Conservation (phyloP, 495 filamentous ascomycete species). For the Xanthoparmelia taractica region DNA sequence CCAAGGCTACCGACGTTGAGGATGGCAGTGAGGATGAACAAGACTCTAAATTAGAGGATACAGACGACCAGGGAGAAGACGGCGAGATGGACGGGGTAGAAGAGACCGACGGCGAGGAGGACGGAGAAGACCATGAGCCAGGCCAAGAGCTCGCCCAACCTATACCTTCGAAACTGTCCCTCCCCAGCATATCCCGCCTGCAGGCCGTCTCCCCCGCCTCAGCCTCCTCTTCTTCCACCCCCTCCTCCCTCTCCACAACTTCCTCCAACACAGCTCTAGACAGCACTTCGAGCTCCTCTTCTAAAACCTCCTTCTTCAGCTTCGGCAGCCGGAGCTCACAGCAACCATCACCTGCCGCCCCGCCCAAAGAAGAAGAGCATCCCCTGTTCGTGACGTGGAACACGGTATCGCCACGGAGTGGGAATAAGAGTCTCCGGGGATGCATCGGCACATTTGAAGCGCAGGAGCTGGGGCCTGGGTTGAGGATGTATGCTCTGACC, state of each 20-base stretch:
- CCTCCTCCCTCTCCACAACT: conserved; percentile 32
- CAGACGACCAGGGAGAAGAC: conserved; percentile 12
- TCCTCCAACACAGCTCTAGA: conserved; percentile 38
- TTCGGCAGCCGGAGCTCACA: conserved; percentile 28
- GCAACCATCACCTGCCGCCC: conserved; percentile 26
- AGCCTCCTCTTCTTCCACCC: conserved; percentile 25
- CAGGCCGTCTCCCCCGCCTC: conserved; percentile 29
- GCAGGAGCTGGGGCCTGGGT: conserved; percentile 61
- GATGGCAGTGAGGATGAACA: conserved; percentile 19
- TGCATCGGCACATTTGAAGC: conserved; percentile 95
- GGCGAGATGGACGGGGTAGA: conserved; percentile 12
- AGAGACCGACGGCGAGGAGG: conserved; percentile 11
- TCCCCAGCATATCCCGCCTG: conserved; percentile 25
- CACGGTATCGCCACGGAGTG: conserved; percentile 50
- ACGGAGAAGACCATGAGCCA: conserved; percentile 20
- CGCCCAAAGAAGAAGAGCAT: conserved; percentile 29
- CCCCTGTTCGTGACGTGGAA: conserved; percentile 98
- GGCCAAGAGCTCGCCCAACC: conserved; percentile 17
- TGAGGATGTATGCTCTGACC: conserved; percentile 76
- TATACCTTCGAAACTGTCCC: neutral
- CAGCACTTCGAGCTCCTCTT: conserved; percentile 38
- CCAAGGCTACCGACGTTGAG: conserved; percentile 14
- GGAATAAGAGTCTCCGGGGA: conserved; percentile 65
- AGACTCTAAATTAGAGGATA: conserved; percentile 6
- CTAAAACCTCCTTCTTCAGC: conserved; percentile 40